These are phyloP conservation scores for Calonectria montana DNA, from an alignment of 2,329 filamentous ascomycete species.

Conservation along the genomic window DNA sequence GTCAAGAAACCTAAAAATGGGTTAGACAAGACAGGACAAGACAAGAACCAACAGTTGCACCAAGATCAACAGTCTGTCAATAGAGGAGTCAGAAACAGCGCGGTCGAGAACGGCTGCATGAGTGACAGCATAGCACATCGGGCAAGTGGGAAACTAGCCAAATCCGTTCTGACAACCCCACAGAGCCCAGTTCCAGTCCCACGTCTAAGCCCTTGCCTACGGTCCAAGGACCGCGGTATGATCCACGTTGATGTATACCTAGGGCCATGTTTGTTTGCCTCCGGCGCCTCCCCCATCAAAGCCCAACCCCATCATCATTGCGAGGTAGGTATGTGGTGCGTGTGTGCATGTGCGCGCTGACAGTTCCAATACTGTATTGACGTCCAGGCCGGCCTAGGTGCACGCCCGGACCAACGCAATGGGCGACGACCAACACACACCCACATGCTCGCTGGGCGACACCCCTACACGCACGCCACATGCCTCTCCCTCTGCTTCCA, in stretches of 20 bases:
- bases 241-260: not conserved
- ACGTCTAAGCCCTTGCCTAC: not conserved
- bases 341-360: conserved; percentile 1
- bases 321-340: not conserved
- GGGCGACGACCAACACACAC: not conserved
- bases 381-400: not conserved
- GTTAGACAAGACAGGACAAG: not conserved
- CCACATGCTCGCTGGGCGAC: not conserved
- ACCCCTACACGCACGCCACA: conserved; percentile 8
- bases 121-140: conserved; percentile 23
- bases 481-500: not conserved
- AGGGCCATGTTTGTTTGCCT: not conserved
- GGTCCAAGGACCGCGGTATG: conserved; percentile 1
- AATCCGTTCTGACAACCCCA: conserved; percentile 22
- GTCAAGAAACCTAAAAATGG: not conserved
- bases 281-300: not conserved
- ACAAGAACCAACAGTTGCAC: not conserved
- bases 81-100: not conserved
- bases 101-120: conserved; percentile 15
- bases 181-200: not conserved
- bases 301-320: not conserved
- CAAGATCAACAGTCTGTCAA: not conserved
- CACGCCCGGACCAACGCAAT: not conserved
- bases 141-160: conserved; percentile 16
- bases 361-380: not conserved